These are phyloP conservation scores for Aspergillus haitiensis DNA, from an alignment of 495 filamentous ascomycete species.

Conservation along the genomic window DNA sequence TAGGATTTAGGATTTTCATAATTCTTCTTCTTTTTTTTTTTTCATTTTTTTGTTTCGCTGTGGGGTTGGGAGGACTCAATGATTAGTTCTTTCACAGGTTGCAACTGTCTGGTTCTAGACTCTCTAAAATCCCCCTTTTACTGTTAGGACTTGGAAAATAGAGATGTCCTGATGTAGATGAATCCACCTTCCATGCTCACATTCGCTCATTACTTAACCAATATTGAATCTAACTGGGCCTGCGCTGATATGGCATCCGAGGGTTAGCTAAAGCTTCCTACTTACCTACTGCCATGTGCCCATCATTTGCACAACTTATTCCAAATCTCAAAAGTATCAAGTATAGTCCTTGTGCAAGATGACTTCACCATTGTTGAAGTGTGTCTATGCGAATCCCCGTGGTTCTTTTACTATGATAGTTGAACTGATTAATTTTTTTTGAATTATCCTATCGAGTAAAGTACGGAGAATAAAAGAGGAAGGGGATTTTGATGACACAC, in stretches of 20 bases:
- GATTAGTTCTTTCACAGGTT: neutral
- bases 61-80: too few relatives aligned
- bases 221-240: neutral
- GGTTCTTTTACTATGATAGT: neutral
- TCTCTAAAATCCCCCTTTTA: neutral
- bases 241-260: neutral
- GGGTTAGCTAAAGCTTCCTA: neutral
- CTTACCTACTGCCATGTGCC: neutral
- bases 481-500: neutral
- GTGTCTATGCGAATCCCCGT: neutral
- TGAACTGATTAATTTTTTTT: neutral
- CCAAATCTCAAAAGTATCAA: neutral
- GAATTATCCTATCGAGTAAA: neutral
- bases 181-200: neutral
- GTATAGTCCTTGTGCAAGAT: neutral
- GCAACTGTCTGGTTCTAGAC: neutral
- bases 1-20: too few relatives aligned
- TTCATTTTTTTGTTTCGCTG: too few relatives aligned
- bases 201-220: neutral
- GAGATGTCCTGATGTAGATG: neutral
- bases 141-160: too few relatives aligned
- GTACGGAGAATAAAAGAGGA: neutral
- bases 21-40: too few relatives aligned
- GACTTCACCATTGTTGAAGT: neutral
- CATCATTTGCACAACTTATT: neutral